phyloP scores from a whole-genome alignment of 1,139 yeast species.

The Hyphopichia wangnamkhiaoensis region DNA sequence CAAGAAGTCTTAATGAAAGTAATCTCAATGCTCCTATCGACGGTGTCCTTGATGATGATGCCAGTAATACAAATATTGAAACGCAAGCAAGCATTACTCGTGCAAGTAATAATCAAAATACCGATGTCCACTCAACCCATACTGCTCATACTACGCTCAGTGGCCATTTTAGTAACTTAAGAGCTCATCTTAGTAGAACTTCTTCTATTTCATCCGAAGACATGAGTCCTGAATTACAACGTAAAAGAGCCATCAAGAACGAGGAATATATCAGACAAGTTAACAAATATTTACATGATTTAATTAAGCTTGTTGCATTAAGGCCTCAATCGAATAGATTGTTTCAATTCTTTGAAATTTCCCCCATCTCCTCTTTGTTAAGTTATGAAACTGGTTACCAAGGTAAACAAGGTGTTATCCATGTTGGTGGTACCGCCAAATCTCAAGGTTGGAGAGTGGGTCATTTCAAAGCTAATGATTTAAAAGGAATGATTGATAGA shows the following conservation, averaged over 20 bases:
- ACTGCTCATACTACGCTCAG: constrained; percentile 15
- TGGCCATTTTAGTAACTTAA: constrained; percentile 27
- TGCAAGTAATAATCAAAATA: neutral
- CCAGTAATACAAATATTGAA: neutral
- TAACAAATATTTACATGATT: constrained; percentile 62
- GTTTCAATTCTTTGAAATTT: constrained; percentile 84
- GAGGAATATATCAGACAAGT: constrained; percentile 45
- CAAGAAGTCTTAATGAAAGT: constrained; percentile 5
- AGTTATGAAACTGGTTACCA: constrained; percentile 79
- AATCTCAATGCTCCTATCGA: constrained; percentile 1
- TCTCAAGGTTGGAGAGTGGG: constrained; percentile 97
- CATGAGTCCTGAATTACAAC: constrained; percentile 33
- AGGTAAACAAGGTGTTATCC: constrained; percentile 88
- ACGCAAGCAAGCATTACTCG: neutral
- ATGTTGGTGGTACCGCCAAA: constrained; percentile 78
- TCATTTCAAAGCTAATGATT: constrained; percentile 77
- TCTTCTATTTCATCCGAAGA: constrained; percentile 28
- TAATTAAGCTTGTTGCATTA: constrained; percentile 61
- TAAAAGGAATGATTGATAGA: constrained; percentile 83
- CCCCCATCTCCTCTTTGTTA: constrained; percentile 81
- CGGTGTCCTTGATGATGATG: neutral
- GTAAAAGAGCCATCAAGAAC: constrained; percentile 26
- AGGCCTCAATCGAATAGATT: constrained; percentile 80
- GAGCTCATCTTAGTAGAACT: constrained; percentile 32
- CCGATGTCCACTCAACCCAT: constrained; percentile 4